Base-by-base conservation (phyloP, 352 stramenopile species). In the Thraustochytrium sp. region DNA sequence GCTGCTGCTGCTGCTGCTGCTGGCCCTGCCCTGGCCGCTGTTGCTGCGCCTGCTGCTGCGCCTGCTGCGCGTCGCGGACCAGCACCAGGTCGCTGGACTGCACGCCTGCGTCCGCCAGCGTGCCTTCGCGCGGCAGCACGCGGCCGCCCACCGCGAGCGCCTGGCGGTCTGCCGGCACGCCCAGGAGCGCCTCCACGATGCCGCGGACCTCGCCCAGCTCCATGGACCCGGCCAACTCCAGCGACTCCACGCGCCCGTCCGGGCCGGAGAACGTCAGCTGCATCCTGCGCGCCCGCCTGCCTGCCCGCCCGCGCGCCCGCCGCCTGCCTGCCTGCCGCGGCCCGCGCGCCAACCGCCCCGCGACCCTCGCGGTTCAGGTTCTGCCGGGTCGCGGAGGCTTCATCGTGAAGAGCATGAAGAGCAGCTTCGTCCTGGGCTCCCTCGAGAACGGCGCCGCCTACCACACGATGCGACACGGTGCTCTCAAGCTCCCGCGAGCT, bases 21-120 rank as follows among this genome's bases (percentile, higher is more conserved):
- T 61, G 16, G n/a, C n/a, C 64, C 37, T 13, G 26, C 29, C 40
- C 8, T 40, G 31, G 59, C 51, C 36, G 16, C 38, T 40, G 42
- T 53, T 18, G 68, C 51, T 40, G n/a, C 13, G 23, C 3, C 18
- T 48, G 36, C n/a, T n/a, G n/a, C n/a, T n/a, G 38, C 40, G 49
- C 21, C 21, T n/a, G 26, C 8, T 26, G 26, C 26, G 72, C 76
- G 26, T 26, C 18, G 63, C 85, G 51, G 3, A 90, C 85, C n/a
- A 84, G 84, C 2, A 91, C 13, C n/a, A 91, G 74, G 85, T 90
- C 89, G 26, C 87, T 88, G 83, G 87, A 72, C n/a, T 59, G 2
- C 23, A 90, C 74, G 8, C 88, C 89, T 9, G 75, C 74, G 37
- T 84, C 34, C 23, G 40, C 51, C 23, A 88, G 68, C n/a, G 68